Conservation (phyloP, 2,329 filamentous ascomycete species). For the Fusarium decemcellulare region DNA sequence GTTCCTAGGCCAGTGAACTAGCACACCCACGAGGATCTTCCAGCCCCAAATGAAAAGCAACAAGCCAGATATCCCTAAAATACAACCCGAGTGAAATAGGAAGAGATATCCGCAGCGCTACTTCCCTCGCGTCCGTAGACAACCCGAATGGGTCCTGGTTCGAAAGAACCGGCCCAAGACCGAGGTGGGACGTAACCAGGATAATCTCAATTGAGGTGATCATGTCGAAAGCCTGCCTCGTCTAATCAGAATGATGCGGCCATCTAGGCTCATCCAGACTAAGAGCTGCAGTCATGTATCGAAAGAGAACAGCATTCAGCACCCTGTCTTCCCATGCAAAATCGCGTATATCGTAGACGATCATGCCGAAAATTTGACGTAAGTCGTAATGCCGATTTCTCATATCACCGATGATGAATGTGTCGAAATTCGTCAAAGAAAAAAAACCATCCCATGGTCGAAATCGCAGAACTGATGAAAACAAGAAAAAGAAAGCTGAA, state of each 20-base stretch:
- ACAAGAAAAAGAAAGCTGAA: slow-evolving; percentile 42
- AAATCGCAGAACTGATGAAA: slow-evolving; percentile 39
- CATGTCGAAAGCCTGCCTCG: not conserved
- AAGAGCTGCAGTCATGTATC: not conserved
- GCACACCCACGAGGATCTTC: slow-evolving; percentile 31
- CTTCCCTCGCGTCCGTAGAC: not conserved
- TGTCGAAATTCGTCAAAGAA: slow-evolving; percentile 28
- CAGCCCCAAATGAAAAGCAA: slow-evolving; percentile 34
- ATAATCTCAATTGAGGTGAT: slow-evolving; percentile 2
- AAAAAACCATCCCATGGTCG: slow-evolving; percentile 30
- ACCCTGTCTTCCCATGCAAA: slow-evolving; percentile 19
- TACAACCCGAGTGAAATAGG: slow-evolving; percentile 42
- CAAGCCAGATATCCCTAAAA: slow-evolving; percentile 42
- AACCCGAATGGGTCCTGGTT: not conserved
- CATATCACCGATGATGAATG: slow-evolving; percentile 16
- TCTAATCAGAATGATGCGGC: not conserved
- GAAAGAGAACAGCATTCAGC: slow-evolving; percentile 19
- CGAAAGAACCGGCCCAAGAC: not conserved
- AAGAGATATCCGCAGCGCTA: slow-evolving; percentile 7
- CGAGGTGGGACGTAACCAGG: not conserved
- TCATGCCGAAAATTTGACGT: slow-evolving; percentile 25
- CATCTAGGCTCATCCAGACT: slow-evolving; percentile 1
- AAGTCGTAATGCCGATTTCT: slow-evolving; percentile 27
- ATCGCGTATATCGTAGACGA: slow-evolving; percentile 30
- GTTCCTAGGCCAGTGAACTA: slow-evolving; percentile 37